Evolutionary conservation across 2,329 filamentous ascomycete genomes (phyloP).

Genomic region (Microdochium paspali): DNA sequence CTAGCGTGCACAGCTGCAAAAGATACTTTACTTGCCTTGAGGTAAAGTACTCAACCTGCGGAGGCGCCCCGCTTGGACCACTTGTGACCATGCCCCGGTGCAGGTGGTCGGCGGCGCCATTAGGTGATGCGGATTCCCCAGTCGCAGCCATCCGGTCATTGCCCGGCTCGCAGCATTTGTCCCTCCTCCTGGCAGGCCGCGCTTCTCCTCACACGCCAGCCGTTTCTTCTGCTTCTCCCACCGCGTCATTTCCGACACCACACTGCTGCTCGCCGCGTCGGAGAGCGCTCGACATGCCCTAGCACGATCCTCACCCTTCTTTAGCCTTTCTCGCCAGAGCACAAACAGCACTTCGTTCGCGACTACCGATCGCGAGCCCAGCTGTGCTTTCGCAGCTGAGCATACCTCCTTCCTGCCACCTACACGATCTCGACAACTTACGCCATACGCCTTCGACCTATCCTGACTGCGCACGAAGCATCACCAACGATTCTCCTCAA

Average conservation of each 20-base stretch:
- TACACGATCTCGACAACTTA: no score
- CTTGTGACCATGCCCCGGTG: background rate
- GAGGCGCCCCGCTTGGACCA: background rate
- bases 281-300: background rate
- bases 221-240: background rate
- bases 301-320: background rate
- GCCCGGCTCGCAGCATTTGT: background rate
- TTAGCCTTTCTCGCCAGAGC: background rate
- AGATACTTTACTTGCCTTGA: no score
- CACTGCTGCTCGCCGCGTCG: background rate
- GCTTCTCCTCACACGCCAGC: background rate
- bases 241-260: background rate
- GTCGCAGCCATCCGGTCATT: background rate
- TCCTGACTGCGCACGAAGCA: no score
- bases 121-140: background rate
- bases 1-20: background rate
- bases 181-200: background rate
- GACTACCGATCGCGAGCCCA: background rate
- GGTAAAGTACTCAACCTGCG: background rate
- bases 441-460: no score
- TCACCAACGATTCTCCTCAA: no score
- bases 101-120: background rate
- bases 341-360: background rate
- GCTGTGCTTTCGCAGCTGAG: no score
- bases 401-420: no score